Base-by-base conservation (phyloP, 108 stramenopile genomes). In the Nitzschia inconspicua region DNA sequence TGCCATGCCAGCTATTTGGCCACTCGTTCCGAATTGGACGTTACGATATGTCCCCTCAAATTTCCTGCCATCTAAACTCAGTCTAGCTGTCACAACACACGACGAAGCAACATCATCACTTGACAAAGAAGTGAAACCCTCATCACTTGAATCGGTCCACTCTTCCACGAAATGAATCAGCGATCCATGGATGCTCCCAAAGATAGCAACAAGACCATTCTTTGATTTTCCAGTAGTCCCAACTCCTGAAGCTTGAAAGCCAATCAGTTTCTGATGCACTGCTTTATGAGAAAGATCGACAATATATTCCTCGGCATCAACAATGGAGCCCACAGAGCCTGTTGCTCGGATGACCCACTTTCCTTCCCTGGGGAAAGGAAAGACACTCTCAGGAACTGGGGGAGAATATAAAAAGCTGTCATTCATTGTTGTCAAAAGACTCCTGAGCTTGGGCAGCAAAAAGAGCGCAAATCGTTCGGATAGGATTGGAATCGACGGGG, bases 41-140 rank as follows among this genome's bases (percentile, higher is more conserved):
- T 86, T 77, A 14, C 71, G 56, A 53, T 83, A 88, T 5, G 61
- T 46, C 8, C 90, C 90, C 68, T 92, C 90, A 39, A 92, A 88
- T 44, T 73, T 88, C 22, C 63, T 61, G 5, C 86, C 81, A 68
- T 85, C 84, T 22, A 86, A 56, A 55, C 73, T 73, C 11, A 86
- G 49, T 30, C 84, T 78, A 22, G 78, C 90, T 48, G 65, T 68
- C 9, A 91, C 70, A 8, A 91, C 66, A 56, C 70, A 76, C 8
- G 84, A 81, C n/a, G 77, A 64, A 2, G 77, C 60, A n/a, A 68
- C 59, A 18, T 69, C 76, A 24, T 77, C 76, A 8, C 29, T 42
- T 5, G 52, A 30, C n/a, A 47, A 47, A 31, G 56, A 47, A 8
- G 56, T 48, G 37, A 72, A 40, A 25, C 44, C 60, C 23, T 68